phyloP scores from a whole-genome alignment of 2,329 filamentous ascomycete species.

The Macrophomina tecta region DNA sequence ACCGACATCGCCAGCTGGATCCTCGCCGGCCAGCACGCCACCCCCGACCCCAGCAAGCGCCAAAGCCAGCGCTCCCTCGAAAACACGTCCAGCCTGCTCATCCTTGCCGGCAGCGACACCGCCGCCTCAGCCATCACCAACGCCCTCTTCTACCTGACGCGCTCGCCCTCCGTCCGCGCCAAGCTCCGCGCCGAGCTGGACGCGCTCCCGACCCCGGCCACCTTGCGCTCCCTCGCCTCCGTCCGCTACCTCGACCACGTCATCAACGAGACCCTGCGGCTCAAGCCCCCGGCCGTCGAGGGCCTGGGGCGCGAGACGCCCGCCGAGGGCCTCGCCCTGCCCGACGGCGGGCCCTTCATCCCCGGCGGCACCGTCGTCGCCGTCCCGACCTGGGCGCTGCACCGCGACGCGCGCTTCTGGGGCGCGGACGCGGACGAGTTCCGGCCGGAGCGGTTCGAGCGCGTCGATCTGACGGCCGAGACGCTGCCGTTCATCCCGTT shows the following conservation, averaged over 20 bases:
- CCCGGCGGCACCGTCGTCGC: slow-evolving; percentile 38
- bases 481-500: slow-evolving; percentile 19
- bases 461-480: not conserved
- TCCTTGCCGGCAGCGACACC: slow-evolving; percentile 39
- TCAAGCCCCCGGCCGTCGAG: slow-evolving; percentile 49
- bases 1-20: slow-evolving; percentile 40
- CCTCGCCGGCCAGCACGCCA: slow-evolving; percentile 44
- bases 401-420: slow-evolving; percentile 25
- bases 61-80: slow-evolving; percentile 32
- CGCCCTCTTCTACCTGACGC: slow-evolving; percentile 33
- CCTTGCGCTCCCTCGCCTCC: slow-evolving; percentile 28
- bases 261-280: slow-evolving; percentile 52
- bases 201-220: slow-evolving; percentile 31
- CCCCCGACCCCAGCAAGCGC: slow-evolving; percentile 43
- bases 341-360: slow-evolving; percentile 38
- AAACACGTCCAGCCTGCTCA: slow-evolving; percentile 42
- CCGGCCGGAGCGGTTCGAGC: slow-evolving; percentile 21
- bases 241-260: slow-evolving; percentile 45
- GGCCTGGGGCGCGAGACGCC: slow-evolving; percentile 44
- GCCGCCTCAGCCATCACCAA: slow-evolving; percentile 5
- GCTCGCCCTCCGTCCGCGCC: slow-evolving; percentile 13
- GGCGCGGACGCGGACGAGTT: not conserved
- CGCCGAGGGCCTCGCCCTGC: slow-evolving; percentile 43
- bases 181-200: slow-evolving; percentile 31
- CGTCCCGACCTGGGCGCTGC: slow-evolving; percentile 33